Conservation (phyloP, 371 early-diverging fungal genomes). For the Mortierella sp. region DNA sequence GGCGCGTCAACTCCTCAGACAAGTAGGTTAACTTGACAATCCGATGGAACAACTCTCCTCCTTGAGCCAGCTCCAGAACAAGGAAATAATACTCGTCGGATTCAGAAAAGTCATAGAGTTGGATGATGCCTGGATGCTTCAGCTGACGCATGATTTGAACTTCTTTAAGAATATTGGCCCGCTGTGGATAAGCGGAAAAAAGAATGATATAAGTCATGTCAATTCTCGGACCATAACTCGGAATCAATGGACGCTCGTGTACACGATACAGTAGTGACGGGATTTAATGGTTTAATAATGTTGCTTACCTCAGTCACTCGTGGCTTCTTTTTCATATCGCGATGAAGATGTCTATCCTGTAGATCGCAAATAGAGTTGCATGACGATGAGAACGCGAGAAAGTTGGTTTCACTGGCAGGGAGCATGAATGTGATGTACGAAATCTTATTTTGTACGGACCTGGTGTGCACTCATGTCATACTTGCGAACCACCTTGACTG, state of each 20-base stretch:
- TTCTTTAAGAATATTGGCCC: conserved; percentile 87
- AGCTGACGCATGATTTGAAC: conserved; percentile 87
- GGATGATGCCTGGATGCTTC: conserved; percentile 82
- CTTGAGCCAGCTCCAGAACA: conserved; percentile 86
- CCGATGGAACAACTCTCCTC: conserved; percentile 90
- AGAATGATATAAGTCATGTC: not conserved
- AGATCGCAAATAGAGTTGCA: not conserved
- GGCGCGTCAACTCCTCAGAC: conserved; percentile 80
- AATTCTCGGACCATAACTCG: too few species aligned
- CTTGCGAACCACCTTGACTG: conserved; percentile 87
- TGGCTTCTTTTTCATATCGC: conserved; percentile 61
- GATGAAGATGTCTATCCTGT: conserved; percentile 55
- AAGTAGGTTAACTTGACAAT: conserved; percentile 85
- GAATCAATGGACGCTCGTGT: too few species aligned
- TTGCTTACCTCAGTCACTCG: conserved; percentile 61
- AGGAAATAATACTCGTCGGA: conserved; percentile 77
- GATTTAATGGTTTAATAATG: too few species aligned
- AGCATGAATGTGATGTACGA: too few species aligned
- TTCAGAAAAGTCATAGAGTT: conserved; percentile 74
- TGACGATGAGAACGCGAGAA: not conserved
- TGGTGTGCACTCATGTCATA: conserved; percentile 65
- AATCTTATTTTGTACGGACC: conserved; percentile 55
- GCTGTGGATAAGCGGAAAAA: conserved; percentile 55
- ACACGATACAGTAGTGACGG: too few species aligned
- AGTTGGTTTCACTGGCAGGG: not conserved